phyloP scores from a whole-genome alignment of 2,329 filamentous ascomycete species.

The Calonectria crousiana region DNA sequence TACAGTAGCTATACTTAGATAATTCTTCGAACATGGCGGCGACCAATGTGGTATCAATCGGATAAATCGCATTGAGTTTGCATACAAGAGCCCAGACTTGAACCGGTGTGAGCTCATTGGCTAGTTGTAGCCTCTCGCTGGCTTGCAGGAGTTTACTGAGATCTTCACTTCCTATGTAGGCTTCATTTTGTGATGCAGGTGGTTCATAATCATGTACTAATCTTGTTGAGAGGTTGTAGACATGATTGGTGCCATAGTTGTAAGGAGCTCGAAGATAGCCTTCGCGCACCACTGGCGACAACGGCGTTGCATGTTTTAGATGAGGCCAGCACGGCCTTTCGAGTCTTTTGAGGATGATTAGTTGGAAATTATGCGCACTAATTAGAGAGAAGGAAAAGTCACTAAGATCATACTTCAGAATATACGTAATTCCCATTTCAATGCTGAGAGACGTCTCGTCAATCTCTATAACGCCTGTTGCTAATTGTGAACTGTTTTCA shows the following conservation, averaged over 20 bases:
- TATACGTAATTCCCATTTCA: not conserved
- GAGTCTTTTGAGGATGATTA: not conserved
- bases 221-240: not conserved
- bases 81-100: slow-evolving; percentile 1
- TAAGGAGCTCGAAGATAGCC: not conserved
- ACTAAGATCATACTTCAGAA: not conserved
- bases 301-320: not conserved
- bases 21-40: not conserved
- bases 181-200: not conserved
- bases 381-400: not conserved
- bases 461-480: not conserved
- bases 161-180: not conserved
- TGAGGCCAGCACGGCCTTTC: not conserved
- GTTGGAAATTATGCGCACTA: not conserved
- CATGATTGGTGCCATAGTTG: not conserved
- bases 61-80: not conserved
- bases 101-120: not conserved
- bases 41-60: not conserved
- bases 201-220: not conserved
- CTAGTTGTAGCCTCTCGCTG: not conserved
- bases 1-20: slow-evolving; percentile 2
- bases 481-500: no score
- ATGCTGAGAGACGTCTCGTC: not conserved
- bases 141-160: not conserved
- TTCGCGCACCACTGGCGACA: not conserved